Base-by-base conservation (phyloP, 1,284 basidiomycete species). In the Uromyces viciae-fabae region DNA sequence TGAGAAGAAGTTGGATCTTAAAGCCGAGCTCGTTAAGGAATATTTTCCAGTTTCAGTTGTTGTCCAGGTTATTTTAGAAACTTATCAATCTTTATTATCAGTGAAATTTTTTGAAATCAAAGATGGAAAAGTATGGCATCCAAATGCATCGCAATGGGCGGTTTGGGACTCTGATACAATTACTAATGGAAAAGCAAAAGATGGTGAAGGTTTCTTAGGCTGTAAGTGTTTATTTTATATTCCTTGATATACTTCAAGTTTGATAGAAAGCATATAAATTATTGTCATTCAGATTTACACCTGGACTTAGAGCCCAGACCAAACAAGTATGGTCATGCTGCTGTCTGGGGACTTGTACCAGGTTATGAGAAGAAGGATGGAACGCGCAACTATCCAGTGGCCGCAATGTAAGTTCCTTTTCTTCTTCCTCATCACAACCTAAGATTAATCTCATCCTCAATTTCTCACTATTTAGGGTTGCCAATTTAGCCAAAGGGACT, bases 21-120 rank as follows among this genome's bases (percentile, higher is more conserved):
- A 94, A 82, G 91, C 93, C 83, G 89, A 89, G 80, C 87, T 91
- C 22, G 90, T 94, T 82, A 93, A 94, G 86, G 91, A 94, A 84
- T 93, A 93, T 85, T 93, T 94, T 89, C 92, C 92, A 0, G 93
- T 94, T 0, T 88, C 90, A 1, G 89, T 90, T 31, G 92, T 94
- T 58, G 91, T 94, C 5, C 91, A 92, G 3, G 88, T 91, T 0
- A 93, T 94, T 83, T 88, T 94, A 60, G 87, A 90, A 36, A 92
- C 94, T 84, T 94, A 94, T 85, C 92, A 93, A 85, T 90, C 90
- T 81, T 86, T 94, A 22, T 89, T 94, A 19, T 89, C 91, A 17
- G 92, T 94, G 49, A 88, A 88, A 81, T 93, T 94, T 83, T 88
- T 91, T 58, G 89, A 90, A 83, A 88, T 91, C 3, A 82, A 83